Base-by-base conservation (phyloP, 148 eudicot genomes). In the Arbutus unedo region DNA sequence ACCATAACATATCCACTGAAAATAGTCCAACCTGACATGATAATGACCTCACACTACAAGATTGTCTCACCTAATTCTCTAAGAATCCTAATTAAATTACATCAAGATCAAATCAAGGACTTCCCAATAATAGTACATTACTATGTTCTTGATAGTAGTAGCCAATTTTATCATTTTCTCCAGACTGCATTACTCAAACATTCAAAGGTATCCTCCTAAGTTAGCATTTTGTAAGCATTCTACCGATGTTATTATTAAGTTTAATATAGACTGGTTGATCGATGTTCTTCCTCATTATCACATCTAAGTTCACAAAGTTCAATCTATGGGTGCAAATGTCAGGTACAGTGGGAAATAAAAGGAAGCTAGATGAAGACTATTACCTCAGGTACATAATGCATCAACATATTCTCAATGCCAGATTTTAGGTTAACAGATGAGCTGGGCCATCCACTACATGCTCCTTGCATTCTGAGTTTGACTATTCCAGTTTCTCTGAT, bases 371-470 rank as follows among this genome's bases (percentile, higher is more conserved):
- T 4, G 25, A 66, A 18, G 18, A 3, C 6, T 41, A 6, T 88
- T 82, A 93, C 94, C 97, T 94, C 99, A 47, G 99, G 95, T 31
- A 96, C 98, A 86, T 96, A 96, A 86, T 96, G 99, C 99, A 96
- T 96, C 79, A 96, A 78, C 99, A 96, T 96, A 78, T 96, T 96
- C 90, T 96, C 99, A 56, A 96, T 96, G 86, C 99, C 98, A 75
- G 97, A 94, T 86, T 96, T 96, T 82, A 96, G 88, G 71, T 98
- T 96, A 55, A 96, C 99, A 38, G 99, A 92, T 82, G 99, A 96
- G 88, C 99, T 96, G 55, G 99, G 99, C 84, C 99, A 96, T n/a
- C 99, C 98, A 89, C 99, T 96, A 84, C 99, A 96, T 41, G 99
- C 98, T 84, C 99, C 99, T 86, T 96, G 98, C 98, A 96, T 94